These are phyloP conservation scores for Phytophthora constricta DNA, from an alignment of 352 stramenopile genomes.

Conservation along the genomic window DNA sequence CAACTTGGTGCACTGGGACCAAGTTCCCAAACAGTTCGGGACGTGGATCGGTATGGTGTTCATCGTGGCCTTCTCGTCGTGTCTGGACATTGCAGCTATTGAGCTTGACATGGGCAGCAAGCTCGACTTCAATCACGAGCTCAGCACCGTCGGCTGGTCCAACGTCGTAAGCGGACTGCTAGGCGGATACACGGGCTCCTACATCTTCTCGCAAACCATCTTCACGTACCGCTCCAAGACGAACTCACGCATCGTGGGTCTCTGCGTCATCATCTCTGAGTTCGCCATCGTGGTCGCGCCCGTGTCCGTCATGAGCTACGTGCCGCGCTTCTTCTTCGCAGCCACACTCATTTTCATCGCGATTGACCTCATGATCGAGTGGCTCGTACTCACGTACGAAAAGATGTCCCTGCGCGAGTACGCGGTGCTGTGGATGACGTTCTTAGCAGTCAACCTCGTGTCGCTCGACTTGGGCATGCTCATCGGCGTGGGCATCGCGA, in stretches of 20 bases:
- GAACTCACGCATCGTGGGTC: slow-evolving; percentile 90
- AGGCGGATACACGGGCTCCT: slow-evolving; percentile 97
- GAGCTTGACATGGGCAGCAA: slow-evolving; percentile 95
- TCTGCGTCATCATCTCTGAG: slow-evolving; percentile 88
- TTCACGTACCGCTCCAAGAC: slow-evolving; percentile 95
- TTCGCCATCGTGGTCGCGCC: slow-evolving; percentile 88
- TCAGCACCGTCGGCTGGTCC: slow-evolving; percentile 94
- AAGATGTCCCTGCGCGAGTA: slow-evolving; percentile 92
- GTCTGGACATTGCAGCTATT: slow-evolving; percentile 96
- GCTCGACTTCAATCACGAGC: slow-evolving; percentile 95
- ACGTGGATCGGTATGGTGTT: slow-evolving; percentile 97
- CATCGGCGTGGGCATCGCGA: slow-evolving; percentile 87
- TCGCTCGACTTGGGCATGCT: slow-evolving; percentile 95
- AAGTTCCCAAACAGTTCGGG: slow-evolving; percentile 88
- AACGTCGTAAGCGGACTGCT: slow-evolving; percentile 96
- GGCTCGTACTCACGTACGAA: slow-evolving; percentile 88
- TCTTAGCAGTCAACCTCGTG: slow-evolving; percentile 91
- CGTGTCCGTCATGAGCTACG: slow-evolving; percentile 92
- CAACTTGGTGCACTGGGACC: slow-evolving; percentile 86
- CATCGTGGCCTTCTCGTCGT: slow-evolving; percentile 97
- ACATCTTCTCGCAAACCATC: slow-evolving; percentile 99
- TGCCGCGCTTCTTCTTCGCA: slow-evolving; percentile 98
- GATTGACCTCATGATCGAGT: slow-evolving; percentile 97
- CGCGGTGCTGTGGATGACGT: slow-evolving; percentile 91
- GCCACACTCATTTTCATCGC: slow-evolving; percentile 97